These are phyloP conservation scores for Nitzschia palea DNA, from an alignment of 108 stramenopile species.

Conservation along the genomic window DNA sequence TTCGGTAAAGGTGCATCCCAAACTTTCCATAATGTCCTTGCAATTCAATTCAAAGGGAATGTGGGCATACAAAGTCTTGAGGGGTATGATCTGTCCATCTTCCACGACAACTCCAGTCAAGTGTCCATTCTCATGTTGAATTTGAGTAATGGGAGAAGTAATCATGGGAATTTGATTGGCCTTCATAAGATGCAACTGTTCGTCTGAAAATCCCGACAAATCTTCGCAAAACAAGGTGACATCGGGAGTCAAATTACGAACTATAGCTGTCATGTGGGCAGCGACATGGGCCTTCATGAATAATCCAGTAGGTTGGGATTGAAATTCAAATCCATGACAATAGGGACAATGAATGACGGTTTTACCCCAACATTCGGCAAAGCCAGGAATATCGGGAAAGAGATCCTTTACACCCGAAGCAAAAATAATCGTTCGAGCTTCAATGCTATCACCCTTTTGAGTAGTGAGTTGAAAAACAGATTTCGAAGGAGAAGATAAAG, in stretches of 20 bases:
- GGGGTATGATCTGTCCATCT: constrained; percentile 1
- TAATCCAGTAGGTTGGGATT: constrained; percentile 4
- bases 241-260: constrained; percentile 21
- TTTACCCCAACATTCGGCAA: constrained; percentile 26
- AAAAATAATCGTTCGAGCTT: constrained; percentile 6
- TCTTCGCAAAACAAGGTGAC: not conserved
- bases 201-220: not conserved
- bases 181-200: not conserved
- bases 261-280: constrained; percentile 6
- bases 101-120: not conserved
- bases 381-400: constrained; percentile 18
- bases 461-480: not conserved
- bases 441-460: not conserved
- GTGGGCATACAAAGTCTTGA: constrained; percentile 8
- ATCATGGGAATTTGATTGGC: constrained; percentile 6
- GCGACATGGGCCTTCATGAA: not conserved
- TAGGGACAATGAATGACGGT: constrained; percentile 33
- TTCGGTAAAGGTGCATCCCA: constrained; percentile 49
- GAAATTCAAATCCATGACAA: constrained; percentile 32
- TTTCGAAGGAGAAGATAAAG: not conserved
- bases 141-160: not conserved
- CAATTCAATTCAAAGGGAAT: constrained; percentile 13
- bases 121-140: constrained; percentile 18
- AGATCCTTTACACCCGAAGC: constrained; percentile 20
- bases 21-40: constrained; percentile 38